Evolutionary conservation across 495 filamentous ascomycete genomes (phyloP), one percentile per base, ranked within the genome.

Genomic region (Tuber calosporum): DNA sequence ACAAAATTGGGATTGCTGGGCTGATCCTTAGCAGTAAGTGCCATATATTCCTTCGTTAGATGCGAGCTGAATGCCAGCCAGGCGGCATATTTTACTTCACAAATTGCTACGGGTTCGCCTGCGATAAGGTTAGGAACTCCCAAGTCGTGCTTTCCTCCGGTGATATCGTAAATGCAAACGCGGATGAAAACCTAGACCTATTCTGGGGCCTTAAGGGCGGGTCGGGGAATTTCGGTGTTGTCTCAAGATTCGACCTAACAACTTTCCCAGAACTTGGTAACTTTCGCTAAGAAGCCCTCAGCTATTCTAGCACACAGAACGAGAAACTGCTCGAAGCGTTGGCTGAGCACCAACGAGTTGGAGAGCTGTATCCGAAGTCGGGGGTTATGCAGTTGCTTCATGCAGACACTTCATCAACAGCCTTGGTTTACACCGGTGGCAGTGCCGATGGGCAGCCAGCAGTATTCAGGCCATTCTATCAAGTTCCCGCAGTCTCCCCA

Each of bases 191-290:
- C 67, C 30, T 72, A 3, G 83, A 86, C 66, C 86, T 90, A 13
- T 89, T 85, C 74, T 79, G 80, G 36, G 86, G 86, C 2, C 81
- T 90, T 7, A 87, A 88, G 70, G 89, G 88, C 48, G 86, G 87
- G 42, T 82, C 84, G 9, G 87, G 85, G 74, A 90, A 89, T 81
- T 87, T 90, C 71, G 88, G 88, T 19, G 84, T 91, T 73, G 86
- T 89, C n/a, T 89, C 88, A 6, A 78, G 83, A 20, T 86, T 88
- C 76, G 84, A 84, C 39, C 71, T 89, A 66, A 74, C 84, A 58
- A 87, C 87, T 0, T 85, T 87, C 68, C 80, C 83, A 2, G 79
- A 40, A 9, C 53, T 72, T 13, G 19, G 6, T 2, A 36, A 7
- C 48, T 74, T 82, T 15, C 81, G 79, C 79, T 78, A 73, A 43